Percentiles rank a stretch among this genome's conserved stretches.
Evolutionary conservation across 768 basidiomycete genomes (phyloP).

Genomic region (Flagelloscypha sp.): DNA sequence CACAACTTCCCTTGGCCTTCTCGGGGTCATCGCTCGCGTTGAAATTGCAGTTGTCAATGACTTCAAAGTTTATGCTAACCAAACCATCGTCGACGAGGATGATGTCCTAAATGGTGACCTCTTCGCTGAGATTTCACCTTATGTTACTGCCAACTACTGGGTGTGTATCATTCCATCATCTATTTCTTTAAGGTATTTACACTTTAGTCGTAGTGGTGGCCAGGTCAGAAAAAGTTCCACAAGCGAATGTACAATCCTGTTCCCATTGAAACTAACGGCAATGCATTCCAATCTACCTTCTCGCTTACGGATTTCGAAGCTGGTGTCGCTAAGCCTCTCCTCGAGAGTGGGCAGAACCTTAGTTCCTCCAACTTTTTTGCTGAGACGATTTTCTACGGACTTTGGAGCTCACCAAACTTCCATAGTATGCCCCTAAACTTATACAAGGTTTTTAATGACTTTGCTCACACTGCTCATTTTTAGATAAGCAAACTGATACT

Average conservation of each 20-base stretch:
- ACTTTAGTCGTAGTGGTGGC: constrained; percentile 25
- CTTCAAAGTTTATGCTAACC: constrained; percentile 29
- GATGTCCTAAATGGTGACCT: constrained; percentile 26
- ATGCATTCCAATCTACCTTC: constrained; percentile 29
- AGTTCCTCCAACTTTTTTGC: constrained; percentile 25
- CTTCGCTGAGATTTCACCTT: constrained; percentile 24
- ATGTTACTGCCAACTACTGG: constrained; percentile 32
- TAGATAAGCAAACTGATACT: constrained; percentile 23
- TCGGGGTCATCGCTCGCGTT: constrained; percentile 26
- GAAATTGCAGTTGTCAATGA: constrained; percentile 24
- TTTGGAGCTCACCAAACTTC: constrained; percentile 28
- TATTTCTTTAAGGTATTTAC: too few relatives aligned
- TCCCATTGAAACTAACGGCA: constrained; percentile 18
- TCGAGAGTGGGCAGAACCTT: constrained; percentile 25
- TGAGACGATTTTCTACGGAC: constrained; percentile 22
- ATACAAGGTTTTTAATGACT: not conserved
- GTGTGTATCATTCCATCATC: constrained; percentile 16
- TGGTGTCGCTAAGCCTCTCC: constrained; percentile 17
- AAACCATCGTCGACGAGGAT: constrained; percentile 23
- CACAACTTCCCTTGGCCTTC: constrained; percentile 28
- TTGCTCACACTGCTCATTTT: not conserved
- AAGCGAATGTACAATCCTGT: constrained; percentile 26
- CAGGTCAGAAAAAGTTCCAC: constrained; percentile 29
- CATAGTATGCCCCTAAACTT: constrained; percentile 17
- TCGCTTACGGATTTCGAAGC: constrained; percentile 25